A percentile compares a stretch with the other conserved stretches of the same genome.
Evolutionary conservation across 352 stramenopile species (phyloP).

Genomic region (Globisporangium camurandrum): DNA sequence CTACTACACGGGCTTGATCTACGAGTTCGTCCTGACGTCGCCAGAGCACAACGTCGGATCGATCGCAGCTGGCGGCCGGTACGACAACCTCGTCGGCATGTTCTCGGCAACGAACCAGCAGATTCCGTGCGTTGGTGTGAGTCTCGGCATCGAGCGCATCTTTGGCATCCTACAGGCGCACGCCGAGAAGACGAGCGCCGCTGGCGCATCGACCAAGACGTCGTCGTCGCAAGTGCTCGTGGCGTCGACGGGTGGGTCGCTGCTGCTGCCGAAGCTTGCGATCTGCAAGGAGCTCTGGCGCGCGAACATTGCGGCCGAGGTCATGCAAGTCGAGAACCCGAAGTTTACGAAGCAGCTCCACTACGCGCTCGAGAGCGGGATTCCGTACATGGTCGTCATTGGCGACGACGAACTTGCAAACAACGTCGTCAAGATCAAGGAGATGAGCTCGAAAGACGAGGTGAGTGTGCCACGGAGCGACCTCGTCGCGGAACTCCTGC

Average conservation of each 20-base stretch:
- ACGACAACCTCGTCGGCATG: conserved; percentile 98
- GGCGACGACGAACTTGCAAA: conserved; percentile 94
- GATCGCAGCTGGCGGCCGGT: conserved; percentile 95
- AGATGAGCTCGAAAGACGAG: conserved; percentile 92
- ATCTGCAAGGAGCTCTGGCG: conserved; percentile 83
- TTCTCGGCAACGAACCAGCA: conserved; percentile 92
- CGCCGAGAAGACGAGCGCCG: conserved; percentile 53
- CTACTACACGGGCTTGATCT: conserved; percentile 99
- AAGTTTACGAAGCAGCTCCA: conserved; percentile 97
- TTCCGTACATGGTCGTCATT: conserved; percentile 97
- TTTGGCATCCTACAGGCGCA: conserved; percentile 97
- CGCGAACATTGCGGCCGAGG: conserved; percentile 93
- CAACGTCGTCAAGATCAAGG: conserved; percentile 94
- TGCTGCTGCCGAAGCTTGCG: conserved; percentile 57
- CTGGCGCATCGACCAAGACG: conserved; percentile 6
- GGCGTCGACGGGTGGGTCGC: conserved; percentile 77
- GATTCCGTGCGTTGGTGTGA: conserved; percentile 97
- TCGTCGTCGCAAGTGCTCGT: conserved; percentile 90
- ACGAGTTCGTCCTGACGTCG: conserved; percentile 95
- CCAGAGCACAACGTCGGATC: conserved; percentile 91
- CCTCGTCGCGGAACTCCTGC: conserved; percentile 66
- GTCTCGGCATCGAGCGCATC: conserved; percentile 97
- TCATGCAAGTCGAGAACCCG: conserved; percentile 93
- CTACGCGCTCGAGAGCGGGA: conserved; percentile 92
- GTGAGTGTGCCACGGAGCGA: conserved; percentile 62